Evolutionary conservation across 257 asterid genomes (phyloP).

Genomic region (Perilla frutescens): DNA sequence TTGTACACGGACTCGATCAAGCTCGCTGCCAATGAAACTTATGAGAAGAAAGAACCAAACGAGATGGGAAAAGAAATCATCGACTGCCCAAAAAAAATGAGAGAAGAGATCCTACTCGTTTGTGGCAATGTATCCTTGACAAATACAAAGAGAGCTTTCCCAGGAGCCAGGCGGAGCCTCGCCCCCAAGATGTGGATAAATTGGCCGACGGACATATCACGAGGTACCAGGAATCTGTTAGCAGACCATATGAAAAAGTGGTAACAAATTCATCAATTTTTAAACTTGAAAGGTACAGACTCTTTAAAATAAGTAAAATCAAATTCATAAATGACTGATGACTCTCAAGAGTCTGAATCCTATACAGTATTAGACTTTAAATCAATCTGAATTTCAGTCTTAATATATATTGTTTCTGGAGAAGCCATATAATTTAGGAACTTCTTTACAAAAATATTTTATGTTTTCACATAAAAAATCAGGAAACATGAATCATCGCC

Average conservation of each 20-base stretch:
- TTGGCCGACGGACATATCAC: slow-evolving; percentile 96
- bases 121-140: slow-evolving; percentile 90
- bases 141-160: slow-evolving; percentile 90
- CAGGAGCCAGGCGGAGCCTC: slow-evolving; percentile 88
- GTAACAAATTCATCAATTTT: not conserved
- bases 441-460: not conserved
- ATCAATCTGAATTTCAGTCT: too few relatives aligned
- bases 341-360: not conserved
- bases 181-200: slow-evolving; percentile 80
- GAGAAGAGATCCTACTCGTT: slow-evolving; percentile 57
- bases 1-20: slow-evolving; percentile 74
- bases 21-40: slow-evolving; percentile 58
- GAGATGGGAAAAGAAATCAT: not conserved
- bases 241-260: slow-evolving; percentile 3
- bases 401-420: not conserved
- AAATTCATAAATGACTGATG: not conserved
- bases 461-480: not conserved
- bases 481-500: not conserved
- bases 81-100: slow-evolving; percentile 20
- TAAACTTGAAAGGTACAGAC: not conserved
- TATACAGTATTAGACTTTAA: too few relatives aligned
- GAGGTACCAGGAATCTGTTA: slow-evolving; percentile 88
- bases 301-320: not conserved
- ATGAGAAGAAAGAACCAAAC: not conserved
- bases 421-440: not conserved